Evolutionary conservation across 2,329 filamentous ascomycete species (phyloP), one percentile per base, ranked within the genome.

Genomic region (Leptographium lundbergii): DNA sequence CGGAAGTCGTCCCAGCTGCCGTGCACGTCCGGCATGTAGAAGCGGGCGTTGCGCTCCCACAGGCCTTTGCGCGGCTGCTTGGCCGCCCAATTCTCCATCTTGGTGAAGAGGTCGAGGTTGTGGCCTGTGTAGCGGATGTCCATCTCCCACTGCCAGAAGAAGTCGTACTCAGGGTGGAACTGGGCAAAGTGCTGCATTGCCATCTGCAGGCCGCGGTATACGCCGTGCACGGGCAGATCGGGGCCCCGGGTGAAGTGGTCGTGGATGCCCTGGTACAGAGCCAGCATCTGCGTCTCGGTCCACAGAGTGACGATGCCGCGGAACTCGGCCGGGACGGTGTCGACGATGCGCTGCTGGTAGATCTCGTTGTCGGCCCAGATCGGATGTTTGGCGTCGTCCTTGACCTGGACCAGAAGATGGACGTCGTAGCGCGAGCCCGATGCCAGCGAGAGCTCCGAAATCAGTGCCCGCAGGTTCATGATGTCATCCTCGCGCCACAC

Each of bases 91-190:
- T 75, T 73, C 66, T 82, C 79, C 45, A 90, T 74, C 68, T 86
- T 86, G 64, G 83, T 80, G 67, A 92, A 81, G 24, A 89, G 72
- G 62, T 89, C 82, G 64, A 87, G 91, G 74, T 88, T 92, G 72
- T 96, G 90, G 42, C 91, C 90, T 0, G 88, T 94, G 70, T 95
- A 95, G 34, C 90, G 85, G 52, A 91, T 84, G 67, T 96, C 91
- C 86, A 95, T 92, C 71, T 96, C 91, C 89, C 91, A 95, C 65
- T 95, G 89, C 91, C 91, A 96, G 71, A 91, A 90, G 73, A 85
- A 89, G 54, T 95, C 89, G 68, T 91, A 96, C 70, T 95, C 91
- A 1, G 89, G 88, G 71, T 96, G 91, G 66, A 84, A 81, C 67
- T 91, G 85, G 6, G 91, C 89, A 69, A 97, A 97, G 71, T 92